A percentile compares a stretch with the other conserved stretches of the same genome.
phyloP scores from a whole-genome alignment of 108 stramenopile genomes.

The Seminavis robusta region DNA sequence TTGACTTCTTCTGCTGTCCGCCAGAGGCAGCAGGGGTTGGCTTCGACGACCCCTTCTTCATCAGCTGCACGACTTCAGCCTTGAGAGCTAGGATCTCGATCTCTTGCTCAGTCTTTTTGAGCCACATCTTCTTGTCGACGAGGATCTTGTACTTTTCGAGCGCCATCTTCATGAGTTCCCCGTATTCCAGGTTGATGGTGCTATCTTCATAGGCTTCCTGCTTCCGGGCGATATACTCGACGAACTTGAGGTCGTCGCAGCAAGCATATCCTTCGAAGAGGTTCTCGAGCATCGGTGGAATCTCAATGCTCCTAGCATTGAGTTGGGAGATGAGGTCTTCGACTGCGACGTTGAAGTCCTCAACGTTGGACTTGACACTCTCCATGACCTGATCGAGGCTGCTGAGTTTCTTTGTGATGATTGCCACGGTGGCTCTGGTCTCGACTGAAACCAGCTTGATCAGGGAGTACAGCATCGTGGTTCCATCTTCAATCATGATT shows the following conservation, averaged over 20 bases:
- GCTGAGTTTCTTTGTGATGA: conserved; percentile 1
- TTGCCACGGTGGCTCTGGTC: no score
- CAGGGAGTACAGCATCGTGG: no score
- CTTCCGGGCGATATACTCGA: no score
- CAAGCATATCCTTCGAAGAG: conserved; percentile 19
- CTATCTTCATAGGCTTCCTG: no score
- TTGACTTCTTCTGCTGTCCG: no score
- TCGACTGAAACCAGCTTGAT: no score
- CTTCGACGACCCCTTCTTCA: not conserved
- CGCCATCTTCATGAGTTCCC: conserved; percentile 21
- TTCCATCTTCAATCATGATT: no score
- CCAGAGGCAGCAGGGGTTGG: no score
- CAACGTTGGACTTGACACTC: conserved; percentile 5
- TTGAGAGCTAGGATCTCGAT: conserved; percentile 28
- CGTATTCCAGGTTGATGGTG: conserved; percentile 6
- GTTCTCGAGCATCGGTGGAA: conserved; percentile 8
- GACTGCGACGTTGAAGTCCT: conserved; percentile 21
- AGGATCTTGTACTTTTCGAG: conserved; percentile 20
- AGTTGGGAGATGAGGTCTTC: not conserved
- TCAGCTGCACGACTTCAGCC: conserved; percentile 5
- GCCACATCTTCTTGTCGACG: conserved; percentile 8
- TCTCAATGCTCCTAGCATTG: conserved; percentile 4
- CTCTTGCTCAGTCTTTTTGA: conserved; percentile 4
- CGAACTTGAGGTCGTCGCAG: no score
- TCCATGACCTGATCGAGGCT: conserved; percentile 13